phyloP scores from a whole-genome alignment of 2,329 filamentous ascomycete genomes.

The Verticillium dahliae region DNA sequence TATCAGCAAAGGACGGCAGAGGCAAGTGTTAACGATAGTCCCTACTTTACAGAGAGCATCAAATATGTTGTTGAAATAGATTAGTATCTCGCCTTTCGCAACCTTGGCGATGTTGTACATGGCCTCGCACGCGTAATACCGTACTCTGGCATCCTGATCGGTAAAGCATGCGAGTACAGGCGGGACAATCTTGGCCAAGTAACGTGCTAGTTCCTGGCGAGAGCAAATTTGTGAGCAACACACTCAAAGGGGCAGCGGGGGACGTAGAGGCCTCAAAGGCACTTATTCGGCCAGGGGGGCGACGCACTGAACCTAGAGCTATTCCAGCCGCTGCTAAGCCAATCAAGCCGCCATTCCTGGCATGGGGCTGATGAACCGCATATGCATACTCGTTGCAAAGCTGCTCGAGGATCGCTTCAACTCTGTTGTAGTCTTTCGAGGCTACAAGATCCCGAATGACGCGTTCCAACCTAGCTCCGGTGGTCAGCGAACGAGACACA shows the following conservation, averaged over 20 bases:
- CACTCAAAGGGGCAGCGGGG: not conserved
- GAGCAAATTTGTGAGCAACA: not conserved
- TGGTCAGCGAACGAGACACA: not conserved
- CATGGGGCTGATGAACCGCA: conserved; percentile 92
- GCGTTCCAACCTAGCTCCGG: conserved; percentile 66
- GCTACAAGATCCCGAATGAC: conserved; percentile 79
- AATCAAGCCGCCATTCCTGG: conserved; percentile 91
- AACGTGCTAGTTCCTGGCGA: conserved; percentile 76
- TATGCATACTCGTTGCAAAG: conserved; percentile 97
- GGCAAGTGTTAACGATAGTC: not conserved
- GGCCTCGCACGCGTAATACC: conserved; percentile 97
- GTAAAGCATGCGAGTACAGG: conserved; percentile 96
- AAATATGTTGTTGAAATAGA: conserved; percentile 98
- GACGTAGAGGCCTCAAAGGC: not conserved
- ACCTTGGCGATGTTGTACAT: conserved; percentile 99
- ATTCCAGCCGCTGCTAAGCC: conserved; percentile 93
- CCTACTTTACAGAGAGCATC: conserved; percentile 90
- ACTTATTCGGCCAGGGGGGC: conserved; percentile 14
- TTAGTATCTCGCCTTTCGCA: conserved; percentile 91
- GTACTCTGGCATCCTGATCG: conserved; percentile 93
- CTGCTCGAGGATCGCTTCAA: conserved; percentile 87
- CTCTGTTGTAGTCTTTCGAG: conserved; percentile 69
- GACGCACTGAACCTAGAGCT: conserved; percentile 77
- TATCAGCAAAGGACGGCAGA: not conserved
- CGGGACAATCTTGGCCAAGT: conserved; percentile 88